Evolutionary conservation across 352 stramenopile genomes (phyloP), one percentile per base, ranked within the genome.

Genomic region (Blastocystis sp.): DNA sequence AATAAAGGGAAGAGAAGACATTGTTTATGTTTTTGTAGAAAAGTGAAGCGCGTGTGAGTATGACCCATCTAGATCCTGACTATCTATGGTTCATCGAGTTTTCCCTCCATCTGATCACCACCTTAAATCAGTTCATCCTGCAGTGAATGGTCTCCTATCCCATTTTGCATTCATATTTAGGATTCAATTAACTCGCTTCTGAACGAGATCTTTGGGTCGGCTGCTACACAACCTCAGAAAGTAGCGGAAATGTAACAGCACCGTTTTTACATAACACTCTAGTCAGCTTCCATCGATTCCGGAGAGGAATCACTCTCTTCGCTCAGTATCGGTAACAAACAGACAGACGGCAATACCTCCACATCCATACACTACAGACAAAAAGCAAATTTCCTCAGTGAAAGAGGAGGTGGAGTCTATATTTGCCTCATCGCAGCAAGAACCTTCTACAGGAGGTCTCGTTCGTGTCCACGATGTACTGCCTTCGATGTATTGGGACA

Each of bases 141-240:
- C 20, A 26, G 41, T 54, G 20, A 56, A 80, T 80, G 70, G 70
- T 80, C 37, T 23, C 4, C 26, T 4, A 20, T 8, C 45, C 1
- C 11, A 5, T 45, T n/a, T 6, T 6, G 23, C 64, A 37, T 47
- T 64, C 6, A 63, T 18, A 34, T n/a, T 18, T 66, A 80, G 70
- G 70, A 80, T 45, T 80, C 70, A 43, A 80, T 80, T 41, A 80
- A 80, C 47, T 23, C 9, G 11, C 70, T 80, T 29, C 54, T 80
- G 20, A 80, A 80, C 39, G 70, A 80, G 47, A 80, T 80, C 47
- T 80, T 80, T 50, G 70, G 70, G 56, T 80, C 70, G 26, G n/a
- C 20, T 4, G 70, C 70, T 7, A 56, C 39, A 5, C 64, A 55
- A 41, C 64, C 64, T 8, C 70, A 80, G 11, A 61, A 26, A 8